Evolutionary conservation across 2,329 filamentous ascomycete genomes (phyloP), one percentile per base, ranked within the genome.

Genomic region (Ophiobolus disseminans): DNA sequence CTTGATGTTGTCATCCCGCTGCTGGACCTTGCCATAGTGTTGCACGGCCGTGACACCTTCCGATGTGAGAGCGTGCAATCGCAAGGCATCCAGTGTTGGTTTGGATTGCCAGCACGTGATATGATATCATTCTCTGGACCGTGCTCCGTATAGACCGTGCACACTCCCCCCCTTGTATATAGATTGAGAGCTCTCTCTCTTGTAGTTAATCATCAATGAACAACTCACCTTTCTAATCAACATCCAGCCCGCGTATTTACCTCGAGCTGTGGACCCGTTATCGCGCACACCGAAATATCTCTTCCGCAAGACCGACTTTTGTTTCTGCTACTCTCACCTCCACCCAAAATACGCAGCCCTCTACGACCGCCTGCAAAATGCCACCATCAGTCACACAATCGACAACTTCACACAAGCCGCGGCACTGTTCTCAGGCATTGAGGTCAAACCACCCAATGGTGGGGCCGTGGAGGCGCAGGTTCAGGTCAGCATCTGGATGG

Each of bases 401-500:
- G 20, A 35, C 21, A 48, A 47, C 25, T 53, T 39, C 25, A 58
- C 48, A 11, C 21, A 14, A 22, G 36, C 37, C 7, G 14, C 37
- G 2, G 25, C 21, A 8, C 50, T 58, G 16, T 58, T 58, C 35
- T 58, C 44, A 14, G 55, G 55, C 10, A 58, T 58, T 10, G 50
- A 61, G 45, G 53, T 61, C 14, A 58, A 57, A 39, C 46, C 50
- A 40, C 45, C 47, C 25, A 52, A 52, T 38, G 55, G 58, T 28
- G 43, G 48, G 35, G 42, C 30, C 1, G 48, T 52, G 21, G 58
- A 58, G 39, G 55, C 58, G 36, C 42, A 61, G 45, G 37, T 55
- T 28, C 56, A 61, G 45, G 53, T 61, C 22, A 35, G 37, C 21
- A 52, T 61, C 19, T 59, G 48, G 55, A 59, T 61, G 41, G 57